Percentiles rank a stretch among this genome's conserved stretches.
Conservation (phyloP, 2,329 filamentous ascomycete species). For the Ramularia endophylla region DNA sequence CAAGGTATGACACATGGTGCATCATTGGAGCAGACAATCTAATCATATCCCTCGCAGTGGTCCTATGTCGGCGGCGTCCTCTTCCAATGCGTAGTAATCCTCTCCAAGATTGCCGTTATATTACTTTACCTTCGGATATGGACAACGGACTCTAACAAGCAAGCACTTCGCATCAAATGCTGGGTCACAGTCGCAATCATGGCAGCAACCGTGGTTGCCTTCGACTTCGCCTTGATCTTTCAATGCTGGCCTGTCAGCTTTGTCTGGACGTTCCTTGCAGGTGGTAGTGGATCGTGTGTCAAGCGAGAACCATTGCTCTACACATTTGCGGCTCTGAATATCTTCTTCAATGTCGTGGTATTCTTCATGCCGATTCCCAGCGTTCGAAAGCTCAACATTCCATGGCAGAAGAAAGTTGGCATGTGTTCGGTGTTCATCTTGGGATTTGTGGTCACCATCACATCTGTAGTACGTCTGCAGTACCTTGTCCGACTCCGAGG, state of each 20-base stretch:
- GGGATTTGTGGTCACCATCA: constrained; percentile 15
- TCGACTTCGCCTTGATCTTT: constrained; percentile 18
- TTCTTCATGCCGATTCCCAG: constrained; percentile 18
- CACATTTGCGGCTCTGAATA: constrained; percentile 13
- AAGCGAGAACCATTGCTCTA: constrained; percentile 12
- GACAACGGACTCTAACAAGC: constrained; percentile 15
- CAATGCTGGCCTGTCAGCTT: constrained; percentile 15
- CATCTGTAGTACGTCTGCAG: constrained; percentile 11
- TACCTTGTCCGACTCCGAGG: constrained; percentile 10
- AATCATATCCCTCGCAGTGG: constrained; percentile 8
- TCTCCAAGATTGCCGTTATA: constrained; percentile 15
- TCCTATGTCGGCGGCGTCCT: constrained; percentile 16
- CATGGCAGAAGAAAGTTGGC: constrained; percentile 15
- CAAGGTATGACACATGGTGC: background rate
- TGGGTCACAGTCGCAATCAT: constrained; percentile 15
- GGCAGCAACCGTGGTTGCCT: constrained; percentile 11
- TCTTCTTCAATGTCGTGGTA: constrained; percentile 15
- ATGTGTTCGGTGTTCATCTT: constrained; percentile 13
- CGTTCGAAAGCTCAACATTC: constrained; percentile 13
- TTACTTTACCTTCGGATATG: constrained; percentile 18
- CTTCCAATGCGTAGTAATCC: constrained; percentile 15
- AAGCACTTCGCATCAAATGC: constrained; percentile 12
- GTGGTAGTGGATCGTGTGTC: constrained; percentile 10
- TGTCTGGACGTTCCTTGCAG: constrained; percentile 11
- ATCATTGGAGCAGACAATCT: background rate